phyloP scores from a whole-genome alignment of 345 rosid species.

The Linum tenue region DNA sequence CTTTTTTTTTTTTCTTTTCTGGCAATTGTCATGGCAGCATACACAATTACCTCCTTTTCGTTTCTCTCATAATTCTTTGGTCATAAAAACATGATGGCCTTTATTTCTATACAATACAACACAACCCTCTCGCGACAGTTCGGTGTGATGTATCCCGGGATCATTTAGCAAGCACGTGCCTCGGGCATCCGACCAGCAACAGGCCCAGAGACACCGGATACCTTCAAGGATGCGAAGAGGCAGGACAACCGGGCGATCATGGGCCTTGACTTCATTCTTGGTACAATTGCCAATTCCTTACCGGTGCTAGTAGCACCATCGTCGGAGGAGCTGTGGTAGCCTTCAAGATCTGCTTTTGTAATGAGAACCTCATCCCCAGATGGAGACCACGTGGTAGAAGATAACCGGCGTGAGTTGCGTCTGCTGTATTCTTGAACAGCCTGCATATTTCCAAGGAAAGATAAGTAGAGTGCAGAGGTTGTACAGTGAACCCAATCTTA shows the following conservation, averaged over 20 bases:
- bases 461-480: not conserved
- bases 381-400: constrained; percentile 20
- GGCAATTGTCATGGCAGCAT: not conserved
- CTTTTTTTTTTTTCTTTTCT: too few species aligned
- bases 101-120: constrained; percentile 14
- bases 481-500: not conserved
- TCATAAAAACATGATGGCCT: too few species aligned
- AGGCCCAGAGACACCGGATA: constrained; percentile 38
- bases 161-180: constrained; percentile 45
- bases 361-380: constrained; percentile 41
- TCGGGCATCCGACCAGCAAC: constrained; percentile 34
- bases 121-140: constrained; percentile 4
- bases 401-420: constrained; percentile 5
- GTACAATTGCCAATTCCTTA: constrained; percentile 33
- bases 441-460: constrained; percentile 18
- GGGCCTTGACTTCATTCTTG: constrained; percentile 33
- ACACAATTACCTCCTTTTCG: not conserved
- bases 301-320: constrained; percentile 13
- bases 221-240: constrained; percentile 53
- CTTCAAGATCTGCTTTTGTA: constrained; percentile 56
- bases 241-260: constrained; percentile 54
- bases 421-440: constrained; percentile 46
- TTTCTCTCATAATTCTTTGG: not conserved
- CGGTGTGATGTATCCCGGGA: not conserved
- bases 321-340: constrained; percentile 31